Evolutionary conservation across 352 stramenopile genomes (phyloP).

Genomic region (Pythium myriotylum): DNA sequence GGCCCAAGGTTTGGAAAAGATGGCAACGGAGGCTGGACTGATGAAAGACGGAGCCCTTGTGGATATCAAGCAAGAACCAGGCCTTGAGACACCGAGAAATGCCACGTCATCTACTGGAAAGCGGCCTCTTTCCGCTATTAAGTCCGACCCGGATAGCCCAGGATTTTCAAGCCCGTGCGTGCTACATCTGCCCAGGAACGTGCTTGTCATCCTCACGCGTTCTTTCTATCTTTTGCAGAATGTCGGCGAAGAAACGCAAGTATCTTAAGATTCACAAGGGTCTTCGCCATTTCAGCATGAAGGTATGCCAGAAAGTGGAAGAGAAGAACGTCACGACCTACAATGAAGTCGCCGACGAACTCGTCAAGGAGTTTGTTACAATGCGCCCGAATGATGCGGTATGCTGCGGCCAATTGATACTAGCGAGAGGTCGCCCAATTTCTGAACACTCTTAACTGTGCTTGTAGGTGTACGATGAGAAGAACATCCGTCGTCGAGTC

Average conservation of each 20-base stretch:
- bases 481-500: slow-evolving; percentile 96
- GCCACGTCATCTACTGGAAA: slow-evolving; percentile 22
- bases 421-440: neutral
- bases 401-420: neutral
- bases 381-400: slow-evolving; percentile 82
- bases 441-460: too few relatives aligned
- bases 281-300: slow-evolving; percentile 95
- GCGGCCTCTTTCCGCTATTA: slow-evolving; percentile 30
- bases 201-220: neutral
- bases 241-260: slow-evolving; percentile 76
- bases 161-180: slow-evolving; percentile 68
- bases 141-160: slow-evolving; percentile 39
- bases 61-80: slow-evolving; percentile 52
- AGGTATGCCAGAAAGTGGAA: slow-evolving; percentile 97
- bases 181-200: neutral
- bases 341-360: slow-evolving; percentile 95
- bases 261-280: slow-evolving; percentile 91
- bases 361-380: slow-evolving; percentile 89
- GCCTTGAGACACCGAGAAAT: slow-evolving; percentile 18
- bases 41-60: slow-evolving; percentile 77
- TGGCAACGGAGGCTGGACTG: slow-evolving; percentile 74
- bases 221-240: slow-evolving; percentile 25
- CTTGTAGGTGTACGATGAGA: slow-evolving; percentile 89
- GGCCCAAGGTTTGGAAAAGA: slow-evolving; percentile 79
- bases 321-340: slow-evolving; percentile 95